Conservation (phyloP, 768 basidiomycete species). For the Boletales sp. region DNA sequence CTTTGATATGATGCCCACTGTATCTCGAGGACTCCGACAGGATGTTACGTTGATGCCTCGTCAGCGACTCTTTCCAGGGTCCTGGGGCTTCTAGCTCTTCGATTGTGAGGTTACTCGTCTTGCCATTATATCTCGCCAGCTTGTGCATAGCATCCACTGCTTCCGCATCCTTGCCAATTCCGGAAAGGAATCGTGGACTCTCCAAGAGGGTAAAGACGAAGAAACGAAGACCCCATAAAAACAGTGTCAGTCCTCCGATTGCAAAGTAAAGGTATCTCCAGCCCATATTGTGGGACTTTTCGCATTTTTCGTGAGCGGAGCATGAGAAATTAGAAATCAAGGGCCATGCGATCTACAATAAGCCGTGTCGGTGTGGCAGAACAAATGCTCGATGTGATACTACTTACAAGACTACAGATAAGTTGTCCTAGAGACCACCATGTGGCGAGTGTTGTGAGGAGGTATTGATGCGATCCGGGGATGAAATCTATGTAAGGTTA, state of each 20-base stretch:
- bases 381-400: conserved; percentile 2
- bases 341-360: conserved; percentile 54
- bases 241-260: conserved; percentile 6
- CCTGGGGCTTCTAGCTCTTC: conserved; percentile 38
- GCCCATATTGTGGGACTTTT: conserved; percentile 54
- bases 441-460: conserved; percentile 53
- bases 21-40: conserved; percentile 42
- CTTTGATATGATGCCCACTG: conserved; percentile 44
- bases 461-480: conserved; percentile 53
- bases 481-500: conserved; percentile 39
- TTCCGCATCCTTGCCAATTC: conserved; percentile 9
- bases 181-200: conserved; percentile 12
- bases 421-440: conserved; percentile 62
- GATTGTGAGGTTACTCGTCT: conserved; percentile 7
- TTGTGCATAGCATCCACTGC: conserved; percentile 16
- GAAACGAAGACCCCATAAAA: conserved; percentile 11
- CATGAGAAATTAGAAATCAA: conserved; percentile 56
- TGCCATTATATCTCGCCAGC: conserved; percentile 12
- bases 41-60: conserved; percentile 17
- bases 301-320: conserved; percentile 30
- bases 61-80: conserved; percentile 8
- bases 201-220: conserved; percentile 17
- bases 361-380: not conserved
- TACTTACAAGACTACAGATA: conserved; percentile 40
- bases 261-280: conserved; percentile 54